These are phyloP conservation scores for Curvularia sp. DNA, from an alignment of 2,329 filamentous ascomycete genomes.

Conservation along the genomic window DNA sequence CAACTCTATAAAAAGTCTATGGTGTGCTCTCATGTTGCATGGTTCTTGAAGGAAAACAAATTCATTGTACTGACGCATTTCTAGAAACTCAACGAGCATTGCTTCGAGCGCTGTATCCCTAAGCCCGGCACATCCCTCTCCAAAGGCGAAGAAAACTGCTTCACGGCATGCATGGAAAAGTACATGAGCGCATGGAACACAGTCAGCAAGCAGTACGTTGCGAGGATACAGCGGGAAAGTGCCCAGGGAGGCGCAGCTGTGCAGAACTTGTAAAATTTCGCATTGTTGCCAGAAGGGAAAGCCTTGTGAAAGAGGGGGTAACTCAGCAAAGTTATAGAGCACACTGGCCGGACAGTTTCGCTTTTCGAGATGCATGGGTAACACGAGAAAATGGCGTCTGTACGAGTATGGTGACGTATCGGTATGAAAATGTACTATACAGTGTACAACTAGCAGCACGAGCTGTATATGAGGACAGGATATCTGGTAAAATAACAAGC, in stretches of 20 bases:
- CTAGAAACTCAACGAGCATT: slow-evolving; percentile 63
- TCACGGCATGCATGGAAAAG: slow-evolving; percentile 63
- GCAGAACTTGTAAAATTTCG: slow-evolving; percentile 17
- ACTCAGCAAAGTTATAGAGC: background rate
- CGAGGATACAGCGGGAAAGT: slow-evolving; percentile 56
- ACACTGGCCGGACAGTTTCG: background rate
- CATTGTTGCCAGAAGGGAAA: slow-evolving; percentile 1
- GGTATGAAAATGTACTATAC: slow-evolving; percentile 34
- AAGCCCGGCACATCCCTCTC: slow-evolving; percentile 61
- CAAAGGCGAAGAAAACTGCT: slow-evolving; percentile 59
- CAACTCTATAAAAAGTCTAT: background rate
- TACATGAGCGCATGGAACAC: slow-evolving; percentile 63
- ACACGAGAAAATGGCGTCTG: background rate
- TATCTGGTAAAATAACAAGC: slow-evolving; percentile 8
- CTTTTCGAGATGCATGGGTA: background rate
- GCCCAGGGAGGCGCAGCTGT: slow-evolving; percentile 11
- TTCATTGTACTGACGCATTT: background rate
- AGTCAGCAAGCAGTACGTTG: slow-evolving; percentile 59
- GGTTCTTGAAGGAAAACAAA: background rate
- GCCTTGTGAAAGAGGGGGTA: background rate
- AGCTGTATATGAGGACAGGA: slow-evolving; percentile 8
- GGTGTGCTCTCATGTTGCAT: background rate
- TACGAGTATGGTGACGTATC: slow-evolving; percentile 10
- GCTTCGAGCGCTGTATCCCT: slow-evolving; percentile 63
- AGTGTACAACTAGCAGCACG: slow-evolving; percentile 29